Evolutionary conservation across 371 early-diverging fungal species (phyloP).

Genomic region (Mortierella sp.): DNA sequence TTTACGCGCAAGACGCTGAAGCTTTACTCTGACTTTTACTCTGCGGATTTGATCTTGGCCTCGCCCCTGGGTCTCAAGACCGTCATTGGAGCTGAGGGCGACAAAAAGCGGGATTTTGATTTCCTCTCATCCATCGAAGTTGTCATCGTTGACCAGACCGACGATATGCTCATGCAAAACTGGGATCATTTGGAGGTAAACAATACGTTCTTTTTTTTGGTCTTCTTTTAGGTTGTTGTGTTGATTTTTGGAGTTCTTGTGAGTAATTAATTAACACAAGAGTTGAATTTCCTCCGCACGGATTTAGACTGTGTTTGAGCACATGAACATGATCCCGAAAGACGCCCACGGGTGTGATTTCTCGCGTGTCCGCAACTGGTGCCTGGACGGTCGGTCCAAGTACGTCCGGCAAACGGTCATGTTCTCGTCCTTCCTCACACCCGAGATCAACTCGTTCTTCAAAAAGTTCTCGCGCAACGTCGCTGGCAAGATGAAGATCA

Average conservation of each 20-base stretch:
- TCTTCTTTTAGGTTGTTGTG: not conserved
- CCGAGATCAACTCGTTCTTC: slow-evolving; percentile 91
- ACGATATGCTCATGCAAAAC: slow-evolving; percentile 96
- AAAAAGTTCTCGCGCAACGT: slow-evolving; percentile 83
- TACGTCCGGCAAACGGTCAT: slow-evolving; percentile 92
- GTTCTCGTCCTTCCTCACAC: slow-evolving; percentile 83
- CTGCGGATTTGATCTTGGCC: slow-evolving; percentile 92
- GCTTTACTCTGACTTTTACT: slow-evolving; percentile 89
- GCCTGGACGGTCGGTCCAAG: slow-evolving; percentile 85
- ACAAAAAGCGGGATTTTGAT: slow-evolving; percentile 91
- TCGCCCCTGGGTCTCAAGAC: slow-evolving; percentile 94
- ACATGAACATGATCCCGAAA: slow-evolving; percentile 89
- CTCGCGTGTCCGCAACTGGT: slow-evolving; percentile 90
- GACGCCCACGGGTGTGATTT: slow-evolving; percentile 94
- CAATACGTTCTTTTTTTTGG: slow-evolving; percentile 17
- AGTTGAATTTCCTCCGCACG: not conserved
- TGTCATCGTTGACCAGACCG: slow-evolving; percentile 88
- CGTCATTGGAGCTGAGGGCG: slow-evolving; percentile 85
- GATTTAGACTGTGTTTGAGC: slow-evolving; percentile 76
- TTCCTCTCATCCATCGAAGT: slow-evolving; percentile 94
- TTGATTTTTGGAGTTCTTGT: not conserved
- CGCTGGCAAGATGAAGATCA: slow-evolving; percentile 82
- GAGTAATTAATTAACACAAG: not conserved
- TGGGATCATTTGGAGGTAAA: slow-evolving; percentile 92
- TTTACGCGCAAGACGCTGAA: slow-evolving; percentile 89